A percentile compares a stretch with the other conserved stretches of the same genome.
These are phyloP conservation scores for Monosporascus cannonballus DNA, from an alignment of 2,329 filamentous ascomycete species.

Conservation along the genomic window DNA sequence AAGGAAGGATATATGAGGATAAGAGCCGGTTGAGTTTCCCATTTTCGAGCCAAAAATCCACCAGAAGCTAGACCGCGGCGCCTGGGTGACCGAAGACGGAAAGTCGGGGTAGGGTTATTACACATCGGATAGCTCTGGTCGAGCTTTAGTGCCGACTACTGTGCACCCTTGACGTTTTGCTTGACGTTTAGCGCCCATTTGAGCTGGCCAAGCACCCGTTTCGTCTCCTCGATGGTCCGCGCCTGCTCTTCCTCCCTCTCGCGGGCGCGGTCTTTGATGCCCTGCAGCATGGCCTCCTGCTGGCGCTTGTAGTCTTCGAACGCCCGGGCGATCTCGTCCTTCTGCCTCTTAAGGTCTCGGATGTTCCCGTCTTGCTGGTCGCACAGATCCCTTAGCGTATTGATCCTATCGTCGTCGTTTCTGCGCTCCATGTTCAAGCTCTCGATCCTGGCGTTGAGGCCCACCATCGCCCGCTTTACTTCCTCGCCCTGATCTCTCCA, in stretches of 20 bases:
- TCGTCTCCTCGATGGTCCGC: constrained; percentile 49
- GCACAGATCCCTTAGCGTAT: constrained; percentile 59
- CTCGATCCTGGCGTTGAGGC: constrained; percentile 48
- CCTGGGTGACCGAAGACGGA: too few relatives aligned
- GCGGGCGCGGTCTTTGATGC: constrained; percentile 52
- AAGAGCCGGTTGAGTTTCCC: too few relatives aligned
- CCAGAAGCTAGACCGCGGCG: too few relatives aligned
- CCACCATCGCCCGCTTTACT: constrained; percentile 45
- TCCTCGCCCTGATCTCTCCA: constrained; percentile 62
- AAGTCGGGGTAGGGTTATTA: too few relatives aligned
- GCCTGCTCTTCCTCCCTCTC: constrained; percentile 57
- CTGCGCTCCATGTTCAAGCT: constrained; percentile 48
- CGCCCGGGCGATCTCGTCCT: constrained; percentile 51
- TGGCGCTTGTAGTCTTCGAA: constrained; percentile 60
- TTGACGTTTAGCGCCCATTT: constrained; percentile 68
- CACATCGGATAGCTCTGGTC: too few relatives aligned
- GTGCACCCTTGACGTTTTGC: constrained; percentile 49
- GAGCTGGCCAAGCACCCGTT: constrained; percentile 59
- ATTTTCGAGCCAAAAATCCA: too few relatives aligned
- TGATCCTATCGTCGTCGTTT: constrained; percentile 57
- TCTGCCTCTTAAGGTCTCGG: constrained; percentile 52
- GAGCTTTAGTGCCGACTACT: constrained; percentile 28
- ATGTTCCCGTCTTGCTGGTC: constrained; percentile 69
- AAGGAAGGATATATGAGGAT: too few relatives aligned
- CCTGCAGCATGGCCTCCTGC: constrained; percentile 54